Percentiles rank a stretch among this genome's conserved stretches.
phyloP scores from a whole-genome alignment of 352 stramenopile genomes.

The Globisporangium echinulatum region DNA sequence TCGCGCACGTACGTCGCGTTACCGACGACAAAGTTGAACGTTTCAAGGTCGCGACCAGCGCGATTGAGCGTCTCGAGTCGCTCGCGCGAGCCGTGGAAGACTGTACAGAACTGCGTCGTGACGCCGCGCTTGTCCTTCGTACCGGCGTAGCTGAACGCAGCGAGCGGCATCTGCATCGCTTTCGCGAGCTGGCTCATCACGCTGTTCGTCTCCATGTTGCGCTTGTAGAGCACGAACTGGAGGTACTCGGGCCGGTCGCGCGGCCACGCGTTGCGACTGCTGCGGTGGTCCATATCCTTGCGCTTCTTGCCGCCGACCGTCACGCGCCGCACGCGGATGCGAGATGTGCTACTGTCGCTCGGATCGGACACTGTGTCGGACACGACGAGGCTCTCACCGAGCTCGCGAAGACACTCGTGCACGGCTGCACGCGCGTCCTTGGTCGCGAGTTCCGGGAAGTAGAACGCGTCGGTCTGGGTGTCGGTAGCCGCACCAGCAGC shows the following conservation, averaged over 20 bases:
- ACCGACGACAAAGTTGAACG: conserved; percentile 90
- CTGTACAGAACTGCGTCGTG: conserved; percentile 94
- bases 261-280: conserved; percentile 37
- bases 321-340: conserved; percentile 80
- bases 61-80: conserved; percentile 77
- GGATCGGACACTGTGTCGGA: conserved; percentile 73
- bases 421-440: conserved; percentile 84
- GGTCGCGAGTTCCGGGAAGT: conserved; percentile 64
- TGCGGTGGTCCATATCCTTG: conserved; percentile 69
- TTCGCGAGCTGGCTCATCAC: conserved; percentile 75
- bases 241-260: conserved; percentile 85
- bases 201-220: conserved; percentile 92
- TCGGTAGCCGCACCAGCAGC: background rate
- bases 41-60: conserved; percentile 49
- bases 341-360: conserved; percentile 23
- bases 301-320: conserved; percentile 80
- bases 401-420: conserved; percentile 79
- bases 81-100: conserved; percentile 72
- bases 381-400: conserved; percentile 56
- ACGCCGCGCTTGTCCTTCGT: conserved; percentile 97
- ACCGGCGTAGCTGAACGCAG: conserved; percentile 88
- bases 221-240: conserved; percentile 95
- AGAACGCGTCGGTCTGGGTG: conserved; percentile 36
- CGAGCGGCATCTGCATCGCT: conserved; percentile 54
- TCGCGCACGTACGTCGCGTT: conserved; percentile 89